These are phyloP conservation scores for Fraxinus xanthoxyloides DNA, from an alignment of 305 asterid genomes.

Conservation along the genomic window DNA sequence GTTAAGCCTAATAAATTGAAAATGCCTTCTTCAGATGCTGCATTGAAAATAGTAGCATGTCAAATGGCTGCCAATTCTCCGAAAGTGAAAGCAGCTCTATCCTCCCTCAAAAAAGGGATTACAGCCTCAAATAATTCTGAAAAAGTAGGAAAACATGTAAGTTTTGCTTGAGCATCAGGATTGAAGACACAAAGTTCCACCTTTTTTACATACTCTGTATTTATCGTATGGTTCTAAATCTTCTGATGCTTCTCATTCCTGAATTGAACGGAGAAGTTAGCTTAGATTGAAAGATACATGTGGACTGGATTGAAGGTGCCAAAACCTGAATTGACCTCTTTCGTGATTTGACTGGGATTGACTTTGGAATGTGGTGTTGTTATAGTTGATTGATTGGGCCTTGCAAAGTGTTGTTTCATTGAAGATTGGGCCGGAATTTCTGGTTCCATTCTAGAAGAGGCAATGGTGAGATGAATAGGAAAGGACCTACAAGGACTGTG, in stretches of 20 bases:
- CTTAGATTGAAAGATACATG: neutral
- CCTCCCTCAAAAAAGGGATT: constrained; percentile 7
- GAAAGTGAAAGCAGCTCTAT: constrained; percentile 43
- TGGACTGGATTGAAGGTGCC: neutral
- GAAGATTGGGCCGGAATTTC: neutral
- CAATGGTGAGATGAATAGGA: neutral
- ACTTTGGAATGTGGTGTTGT: neutral
- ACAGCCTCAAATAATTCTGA: neutral
- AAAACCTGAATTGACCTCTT: neutral
- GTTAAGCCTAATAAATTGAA: constrained; percentile 70
- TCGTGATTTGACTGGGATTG: neutral
- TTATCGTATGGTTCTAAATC: constrained; percentile 2
- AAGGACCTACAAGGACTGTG: neutral
- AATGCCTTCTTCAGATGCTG: constrained; percentile 66
- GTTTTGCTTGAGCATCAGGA: constrained; percentile 11
- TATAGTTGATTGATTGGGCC: neutral
- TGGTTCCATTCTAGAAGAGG: neutral
- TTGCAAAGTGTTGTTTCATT: neutral
- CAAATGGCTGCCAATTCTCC: constrained; percentile 62
- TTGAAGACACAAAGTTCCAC: neutral
- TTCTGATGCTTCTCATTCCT: neutral
- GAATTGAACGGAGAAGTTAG: constrained; percentile 2
- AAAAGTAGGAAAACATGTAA: constrained; percentile 39
- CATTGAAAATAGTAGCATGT: constrained; percentile 56
- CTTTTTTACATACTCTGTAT: neutral